Conservation (phyloP, 306 rosid species). For the Medicago arabica region DNA sequence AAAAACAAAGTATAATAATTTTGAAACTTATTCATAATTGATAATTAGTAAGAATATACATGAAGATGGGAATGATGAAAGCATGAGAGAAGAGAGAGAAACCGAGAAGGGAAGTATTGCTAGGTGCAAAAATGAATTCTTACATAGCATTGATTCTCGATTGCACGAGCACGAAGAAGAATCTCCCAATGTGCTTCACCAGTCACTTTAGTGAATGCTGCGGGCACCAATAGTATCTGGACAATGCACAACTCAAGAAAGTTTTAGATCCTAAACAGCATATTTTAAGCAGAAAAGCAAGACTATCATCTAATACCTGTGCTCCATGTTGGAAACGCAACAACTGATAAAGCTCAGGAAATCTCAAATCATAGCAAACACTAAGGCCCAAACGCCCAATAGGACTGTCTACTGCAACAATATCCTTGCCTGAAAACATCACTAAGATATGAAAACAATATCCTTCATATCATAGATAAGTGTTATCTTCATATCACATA, state of each 20-base stretch:
- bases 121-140: slow-evolving; percentile 40
- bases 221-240: slow-evolving; percentile 84
- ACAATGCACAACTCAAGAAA: slow-evolving; percentile 28
- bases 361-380: slow-evolving; percentile 96
- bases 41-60: slow-evolving; percentile 3
- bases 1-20: slow-evolving; percentile 1
- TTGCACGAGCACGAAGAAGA: slow-evolving; percentile 96
- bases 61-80: background rate
- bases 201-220: slow-evolving; percentile 88
- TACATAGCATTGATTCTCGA: slow-evolving; percentile 95
- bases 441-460: slow-evolving; percentile 32
- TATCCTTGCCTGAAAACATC: slow-evolving; percentile 68
- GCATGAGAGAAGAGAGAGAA: slow-evolving; percentile 1
- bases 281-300: slow-evolving; percentile 33
- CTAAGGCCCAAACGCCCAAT: slow-evolving; percentile 88
- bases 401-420: slow-evolving; percentile 86
- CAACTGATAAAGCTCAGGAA: slow-evolving; percentile 84
- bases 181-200: slow-evolving; percentile 98
- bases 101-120: background rate
- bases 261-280: slow-evolving; percentile 38
- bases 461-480: slow-evolving; percentile 16
- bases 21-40: slow-evolving; percentile 18
- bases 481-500: background rate
- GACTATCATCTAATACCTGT: slow-evolving; percentile 54
- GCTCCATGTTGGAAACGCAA: slow-evolving; percentile 83